Base-by-base conservation (phyloP, 345 rosid genomes). In the Trapa incisa region DNA sequence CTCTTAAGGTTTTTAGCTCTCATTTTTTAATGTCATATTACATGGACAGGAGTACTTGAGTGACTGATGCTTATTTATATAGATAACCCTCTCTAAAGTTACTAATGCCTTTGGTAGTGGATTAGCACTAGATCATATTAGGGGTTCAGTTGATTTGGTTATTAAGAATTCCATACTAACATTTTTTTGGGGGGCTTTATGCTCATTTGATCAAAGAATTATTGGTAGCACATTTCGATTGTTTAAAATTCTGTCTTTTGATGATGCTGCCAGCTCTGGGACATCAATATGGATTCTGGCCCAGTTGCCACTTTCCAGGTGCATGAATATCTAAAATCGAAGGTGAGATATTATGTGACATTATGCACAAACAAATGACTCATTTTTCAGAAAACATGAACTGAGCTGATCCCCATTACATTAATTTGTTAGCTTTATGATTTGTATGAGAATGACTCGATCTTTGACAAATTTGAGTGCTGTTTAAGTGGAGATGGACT, bases 281-380 rank as follows among this genome's bases (percentile, higher is more conserved):
- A 93, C 80, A 85, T 93, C 73, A 92, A 89, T 76, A 84, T 84
- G 88, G 88, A 84, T 73, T 81, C 88, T 29, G 83, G 88, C 64
- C 88, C 88, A 45, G 96, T 93, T 74, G 79, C 92, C 72, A 86
- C 90, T 36, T 88, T 88, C 82, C 96, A 84, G 75, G 98, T 93
- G 81, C 98, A 93, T 75, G 97, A 93, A 75, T 73, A 93, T 76
- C 78, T 93, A 67, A 86, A 94, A 79, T 97, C 88, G 2, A 84
- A 84, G 88, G 88, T 85, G 72, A 72, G 5, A 12, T 41, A 22
- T 22, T 22, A 22, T 22, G 29, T 22, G 29, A 22, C 29, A 22
- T 22, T 22, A 22, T 22, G 29, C 29, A 22, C 61, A 67, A 29
- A 35, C 9, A 32, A 35, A 11, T 10, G 11, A 2, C 32, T 57